Evolutionary conservation across 2,329 filamentous ascomycete genomes (phyloP).

Genomic region (Clonostachys byssicola): DNA sequence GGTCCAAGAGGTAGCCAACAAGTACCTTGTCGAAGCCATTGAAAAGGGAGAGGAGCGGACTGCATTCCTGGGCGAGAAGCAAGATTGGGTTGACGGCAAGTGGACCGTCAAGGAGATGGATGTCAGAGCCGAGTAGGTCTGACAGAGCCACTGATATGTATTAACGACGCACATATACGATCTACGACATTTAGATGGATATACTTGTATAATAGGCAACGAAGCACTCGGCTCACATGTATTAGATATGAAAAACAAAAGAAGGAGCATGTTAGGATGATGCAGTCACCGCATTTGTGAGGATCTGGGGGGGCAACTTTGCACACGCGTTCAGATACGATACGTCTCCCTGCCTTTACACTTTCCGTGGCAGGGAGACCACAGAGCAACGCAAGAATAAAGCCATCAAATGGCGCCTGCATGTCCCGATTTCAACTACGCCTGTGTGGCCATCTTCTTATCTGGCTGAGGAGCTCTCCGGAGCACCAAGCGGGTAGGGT

Average conservation of each 20-base stretch:
- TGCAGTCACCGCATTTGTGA: neutral
- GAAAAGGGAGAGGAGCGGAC: conserved; percentile 56
- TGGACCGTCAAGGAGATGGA: conserved; percentile 81
- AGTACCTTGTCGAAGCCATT: conserved; percentile 69
- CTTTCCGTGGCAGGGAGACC: conserved; percentile 50
- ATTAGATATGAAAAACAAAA: conserved; percentile 1
- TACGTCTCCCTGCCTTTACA: conserved; percentile 50
- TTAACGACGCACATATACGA: neutral
- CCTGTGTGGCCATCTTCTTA: conserved; percentile 1
- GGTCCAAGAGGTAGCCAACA: conserved; percentile 76
- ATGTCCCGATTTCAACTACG: neutral
- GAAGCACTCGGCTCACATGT: conserved; percentile 4
- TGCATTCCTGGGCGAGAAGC: conserved; percentile 79
- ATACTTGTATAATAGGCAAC: conserved; percentile 2
- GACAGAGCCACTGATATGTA: neutral
- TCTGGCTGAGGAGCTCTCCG: neutral
- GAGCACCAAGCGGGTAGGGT: neutral
- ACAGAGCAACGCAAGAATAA: conserved; percentile 59
- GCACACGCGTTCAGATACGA: conserved; percentile 58
- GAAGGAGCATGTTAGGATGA: neutral
- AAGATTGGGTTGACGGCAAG: conserved; percentile 67
- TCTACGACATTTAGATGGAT: neutral
- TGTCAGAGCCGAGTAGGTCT: conserved; percentile 32
- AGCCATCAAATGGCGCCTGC: conserved; percentile 1
- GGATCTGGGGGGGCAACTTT: neutral